Conservation (phyloP, 371 early-diverging fungal species). For the Mucor circinelloides region DNA sequence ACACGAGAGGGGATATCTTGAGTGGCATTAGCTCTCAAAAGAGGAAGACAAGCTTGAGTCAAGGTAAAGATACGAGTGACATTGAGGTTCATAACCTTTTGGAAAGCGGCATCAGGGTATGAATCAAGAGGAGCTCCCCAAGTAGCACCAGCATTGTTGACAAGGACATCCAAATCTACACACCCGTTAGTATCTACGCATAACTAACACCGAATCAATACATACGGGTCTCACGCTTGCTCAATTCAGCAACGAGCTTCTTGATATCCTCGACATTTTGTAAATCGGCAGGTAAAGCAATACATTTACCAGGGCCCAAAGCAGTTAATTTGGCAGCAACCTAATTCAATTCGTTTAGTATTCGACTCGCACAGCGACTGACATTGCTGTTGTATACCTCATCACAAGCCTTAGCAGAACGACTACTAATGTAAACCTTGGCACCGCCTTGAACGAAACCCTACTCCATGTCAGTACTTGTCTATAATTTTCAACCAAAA, state of each 20-base stretch:
- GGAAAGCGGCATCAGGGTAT: constrained; percentile 73
- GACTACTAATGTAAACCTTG: constrained; percentile 75
- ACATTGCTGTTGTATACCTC: constrained; percentile 33
- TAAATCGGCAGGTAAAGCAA: constrained; percentile 80
- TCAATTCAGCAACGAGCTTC: constrained; percentile 60
- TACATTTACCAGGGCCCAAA: constrained; percentile 72
- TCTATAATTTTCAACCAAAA: not conserved
- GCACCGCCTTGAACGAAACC: constrained; percentile 79
- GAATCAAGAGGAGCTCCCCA: constrained; percentile 67
- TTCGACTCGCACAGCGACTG: not conserved
- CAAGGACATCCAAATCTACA: constrained; percentile 76
- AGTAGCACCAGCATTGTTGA: constrained; percentile 89
- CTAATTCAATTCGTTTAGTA: constrained; percentile 1
- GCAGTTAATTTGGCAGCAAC: constrained; percentile 60
- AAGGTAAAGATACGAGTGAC: constrained; percentile 84
- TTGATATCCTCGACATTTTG: constrained; percentile 65
- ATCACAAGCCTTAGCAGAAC: constrained; percentile 65
- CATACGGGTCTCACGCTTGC: constrained; percentile 61
- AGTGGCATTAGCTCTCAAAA: constrained; percentile 70
- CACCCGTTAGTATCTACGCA: not conserved
- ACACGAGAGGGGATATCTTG: constrained; percentile 58
- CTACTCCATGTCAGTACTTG: constrained; percentile 14
- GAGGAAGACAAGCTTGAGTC: constrained; percentile 80
- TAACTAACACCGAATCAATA: not conserved
- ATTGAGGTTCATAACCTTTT: constrained; percentile 88